Base-by-base conservation (phyloP, 441 rosid species). In the Geranium incanum region DNA sequence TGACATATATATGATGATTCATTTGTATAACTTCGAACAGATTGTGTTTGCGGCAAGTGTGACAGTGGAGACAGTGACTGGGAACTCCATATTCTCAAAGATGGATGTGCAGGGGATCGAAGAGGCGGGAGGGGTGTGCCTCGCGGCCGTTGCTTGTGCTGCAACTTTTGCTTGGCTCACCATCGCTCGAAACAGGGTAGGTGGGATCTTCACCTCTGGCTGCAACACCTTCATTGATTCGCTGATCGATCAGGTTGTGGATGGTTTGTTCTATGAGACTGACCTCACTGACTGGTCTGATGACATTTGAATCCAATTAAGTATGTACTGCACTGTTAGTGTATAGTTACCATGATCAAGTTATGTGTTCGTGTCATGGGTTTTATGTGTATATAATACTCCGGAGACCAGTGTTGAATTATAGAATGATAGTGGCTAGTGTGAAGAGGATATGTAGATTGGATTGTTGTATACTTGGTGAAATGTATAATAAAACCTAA, bases 1-100 rank as follows among this genome's bases (percentile, higher is more conserved):
- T 28, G 33, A 28, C 33, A 2, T 1, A 28, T 28, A 28, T 28
- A 28, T 28, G 21, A 43, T 41, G 45, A 45, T 6, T 9, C 13
- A 8, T 9, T 45, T 45, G 55, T 45, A 21, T 21, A 6, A 6
- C 11, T 38, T 45, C 2, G 68, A 77, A 55, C 83, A 93, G 97
- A 79, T 93, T 21, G 92, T 88, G 72, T 93, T 93, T n/a, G 96
- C 95, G 3, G 98, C 81, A 48, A 91, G 96, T 0, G 77, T 93
- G 74, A 75, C 79, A 15, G 79, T 80, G 72, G 98, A 93, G 77
- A 37, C 85, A 0, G 88, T 86, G 74, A 93, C 98, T 0, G 98
- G 97, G n/a, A 93, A 85, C 80, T 87, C 97, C 0, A 33, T 91
- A 23, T 88, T 93, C 71, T 73, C 88, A 68, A 93, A 91, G 78